A percentile compares a stretch with the other conserved stretches of the same genome.
These are phyloP conservation scores for Debaryomyces sp. DNA, from an alignment of 1,139 yeast species.

Conservation along the genomic window DNA sequence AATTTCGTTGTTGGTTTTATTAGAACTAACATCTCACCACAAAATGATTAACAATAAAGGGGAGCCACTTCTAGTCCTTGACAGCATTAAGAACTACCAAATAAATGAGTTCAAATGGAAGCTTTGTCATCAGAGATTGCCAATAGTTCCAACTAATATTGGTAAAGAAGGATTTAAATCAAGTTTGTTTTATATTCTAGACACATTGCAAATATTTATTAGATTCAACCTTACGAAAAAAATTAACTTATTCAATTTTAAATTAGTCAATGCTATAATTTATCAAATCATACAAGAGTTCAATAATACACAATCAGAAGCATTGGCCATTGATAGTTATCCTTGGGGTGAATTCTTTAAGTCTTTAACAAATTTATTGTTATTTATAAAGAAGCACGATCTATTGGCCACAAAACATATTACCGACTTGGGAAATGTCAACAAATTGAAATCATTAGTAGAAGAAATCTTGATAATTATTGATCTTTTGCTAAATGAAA, in stretches of 20 bases:
- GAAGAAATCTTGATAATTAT: conserved; percentile 32
- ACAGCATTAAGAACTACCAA: conserved; percentile 20
- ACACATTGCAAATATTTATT: conserved; percentile 37
- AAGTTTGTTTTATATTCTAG: conserved; percentile 39
- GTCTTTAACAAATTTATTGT: conserved; percentile 27
- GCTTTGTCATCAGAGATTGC: conserved; percentile 42
- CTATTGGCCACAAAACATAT: conserved; percentile 20
- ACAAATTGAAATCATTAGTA: conserved; percentile 20
- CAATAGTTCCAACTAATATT: conserved; percentile 33
- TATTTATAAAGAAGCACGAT: conserved; percentile 28
- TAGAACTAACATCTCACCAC: conserved; percentile 25
- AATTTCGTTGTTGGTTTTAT: conserved; percentile 25
- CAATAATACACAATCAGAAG: conserved; percentile 5
- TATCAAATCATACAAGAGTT: conserved; percentile 22
- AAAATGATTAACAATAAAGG: conserved; percentile 10
- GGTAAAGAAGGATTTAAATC: conserved; percentile 31
- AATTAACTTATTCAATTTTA: conserved; percentile 33
- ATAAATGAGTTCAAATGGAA: conserved; percentile 47
- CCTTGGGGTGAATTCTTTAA: conserved; percentile 34
- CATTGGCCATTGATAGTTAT: conserved; percentile 20
- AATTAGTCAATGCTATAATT: conserved; percentile 26
- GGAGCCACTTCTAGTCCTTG: conserved; percentile 8
- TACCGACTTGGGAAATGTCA: conserved; percentile 14
- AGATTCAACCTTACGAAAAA: conserved; percentile 43
- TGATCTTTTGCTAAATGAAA: conserved; percentile 19